Conservation (phyloP, 495 filamentous ascomycete species). For the Podospora fimiseda region DNA sequence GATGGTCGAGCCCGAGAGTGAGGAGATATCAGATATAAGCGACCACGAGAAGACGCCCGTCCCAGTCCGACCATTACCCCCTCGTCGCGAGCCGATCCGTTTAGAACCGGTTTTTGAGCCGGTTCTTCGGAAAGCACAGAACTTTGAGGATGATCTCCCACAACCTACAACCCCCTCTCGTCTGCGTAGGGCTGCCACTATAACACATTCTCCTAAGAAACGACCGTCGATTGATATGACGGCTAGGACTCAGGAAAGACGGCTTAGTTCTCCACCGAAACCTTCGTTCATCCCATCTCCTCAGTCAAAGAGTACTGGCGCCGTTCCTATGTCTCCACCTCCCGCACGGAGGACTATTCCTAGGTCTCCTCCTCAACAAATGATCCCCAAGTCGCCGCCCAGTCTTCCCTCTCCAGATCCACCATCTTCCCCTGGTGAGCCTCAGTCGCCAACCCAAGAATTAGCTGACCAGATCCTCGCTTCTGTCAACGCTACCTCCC, state of each 20-base stretch:
- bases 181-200: conserved; percentile 17
- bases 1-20: conserved; percentile 12
- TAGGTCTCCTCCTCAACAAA: too few relatives aligned
- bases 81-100: conserved; percentile 11
- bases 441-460: conserved; percentile 40
- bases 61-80: conserved; percentile 8
- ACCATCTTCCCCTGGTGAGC: conserved; percentile 10
- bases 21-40: conserved; percentile 40
- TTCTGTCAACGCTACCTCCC: conserved; percentile 45
- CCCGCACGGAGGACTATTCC: too few relatives aligned
- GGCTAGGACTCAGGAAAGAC: conserved; percentile 7
- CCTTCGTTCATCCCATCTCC: conserved; percentile 6
- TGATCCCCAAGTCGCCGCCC: not conserved
- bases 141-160: conserved; percentile 8
- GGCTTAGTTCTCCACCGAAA: not conserved
- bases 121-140: conserved; percentile 14
- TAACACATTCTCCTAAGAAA: conserved; percentile 2
- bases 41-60: conserved; percentile 36
- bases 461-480: conserved; percentile 51
- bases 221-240: not conserved
- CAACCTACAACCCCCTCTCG: conserved; percentile 10
- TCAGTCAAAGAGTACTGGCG: too few relatives aligned
- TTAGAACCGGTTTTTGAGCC: conserved; percentile 16
- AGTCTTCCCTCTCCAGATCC: conserved; percentile 3
- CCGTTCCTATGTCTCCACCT: too few relatives aligned